Conservation (phyloP, 1,139 yeast genomes). For the Lodderomyces elongisporus region DNA sequence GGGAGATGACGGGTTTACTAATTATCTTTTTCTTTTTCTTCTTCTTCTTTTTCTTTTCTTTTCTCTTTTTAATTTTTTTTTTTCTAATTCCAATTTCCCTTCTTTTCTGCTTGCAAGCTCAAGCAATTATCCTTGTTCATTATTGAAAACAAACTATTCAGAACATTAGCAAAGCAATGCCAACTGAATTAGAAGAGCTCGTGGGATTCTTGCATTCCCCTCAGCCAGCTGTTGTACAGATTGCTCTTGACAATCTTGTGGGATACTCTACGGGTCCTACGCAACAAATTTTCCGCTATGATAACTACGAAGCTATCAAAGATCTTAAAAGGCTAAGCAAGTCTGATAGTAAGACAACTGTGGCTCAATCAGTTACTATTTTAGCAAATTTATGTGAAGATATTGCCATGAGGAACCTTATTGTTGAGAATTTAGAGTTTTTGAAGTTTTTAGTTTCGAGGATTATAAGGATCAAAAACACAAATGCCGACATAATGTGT, state of each 20-base stretch:
- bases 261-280: constrained; percentile 74
- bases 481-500: constrained; percentile 77
- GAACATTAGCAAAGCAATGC: too few species aligned
- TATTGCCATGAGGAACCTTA: constrained; percentile 51
- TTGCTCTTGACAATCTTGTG: constrained; percentile 80
- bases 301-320: constrained; percentile 65
- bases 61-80: too few species aligned
- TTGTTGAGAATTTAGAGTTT: constrained; percentile 62
- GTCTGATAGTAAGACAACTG: constrained; percentile 46
- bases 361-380: constrained; percentile 69
- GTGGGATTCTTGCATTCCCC: constrained; percentile 82
- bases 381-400: constrained; percentile 81
- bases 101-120: too few species aligned
- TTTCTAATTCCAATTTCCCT: too few species aligned
- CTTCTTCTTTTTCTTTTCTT: too few species aligned
- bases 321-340: constrained; percentile 62
- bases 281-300: constrained; percentile 61
- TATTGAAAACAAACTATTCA: too few species aligned
- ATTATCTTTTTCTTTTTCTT: too few species aligned
- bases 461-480: constrained; percentile 52
- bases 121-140: too few species aligned
- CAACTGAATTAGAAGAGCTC: constrained; percentile 60
- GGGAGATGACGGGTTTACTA: too few species aligned
- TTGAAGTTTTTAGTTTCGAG: constrained; percentile 50
- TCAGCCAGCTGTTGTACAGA: constrained; percentile 75